Percentiles rank a stretch among this genome's conserved stretches.
Evolutionary conservation across 768 basidiomycete genomes (phyloP).

Genomic region (Boletus insuetus): DNA sequence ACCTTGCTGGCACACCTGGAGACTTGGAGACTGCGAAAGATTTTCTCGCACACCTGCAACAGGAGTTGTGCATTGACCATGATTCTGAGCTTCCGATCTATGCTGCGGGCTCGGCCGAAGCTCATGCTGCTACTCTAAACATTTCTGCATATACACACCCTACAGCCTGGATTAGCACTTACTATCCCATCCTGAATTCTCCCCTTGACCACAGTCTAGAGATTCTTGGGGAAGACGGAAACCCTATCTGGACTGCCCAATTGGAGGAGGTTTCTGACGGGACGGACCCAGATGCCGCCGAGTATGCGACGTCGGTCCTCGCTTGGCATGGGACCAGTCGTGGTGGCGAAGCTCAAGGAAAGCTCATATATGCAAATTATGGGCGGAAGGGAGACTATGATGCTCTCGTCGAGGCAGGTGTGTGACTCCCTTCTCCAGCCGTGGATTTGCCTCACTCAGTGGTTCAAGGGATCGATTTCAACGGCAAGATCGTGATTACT

Average conservation of each 20-base stretch:
- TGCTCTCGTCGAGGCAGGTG: constrained; percentile 49
- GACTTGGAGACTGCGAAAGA: constrained; percentile 58
- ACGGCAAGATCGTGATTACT: constrained; percentile 73
- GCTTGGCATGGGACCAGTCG: constrained; percentile 71
- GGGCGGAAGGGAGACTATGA: constrained; percentile 65
- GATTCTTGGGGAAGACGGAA: constrained; percentile 50
- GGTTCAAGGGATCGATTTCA: constrained; percentile 57
- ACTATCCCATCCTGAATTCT: constrained; percentile 73
- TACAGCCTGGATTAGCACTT: constrained; percentile 62
- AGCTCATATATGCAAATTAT: constrained; percentile 55
- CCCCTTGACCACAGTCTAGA: constrained; percentile 57
- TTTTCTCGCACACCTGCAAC: constrained; percentile 52
- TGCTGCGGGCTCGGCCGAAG: constrained; percentile 54
- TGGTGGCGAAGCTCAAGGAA: constrained; percentile 64
- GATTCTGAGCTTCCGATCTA: constrained; percentile 42
- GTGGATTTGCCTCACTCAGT: background rate
- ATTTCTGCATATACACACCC: constrained; percentile 41
- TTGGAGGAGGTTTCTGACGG: constrained; percentile 65
- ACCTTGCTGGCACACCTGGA: constrained; percentile 55
- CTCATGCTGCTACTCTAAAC: constrained; percentile 50
- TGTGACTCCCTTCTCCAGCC: background rate
- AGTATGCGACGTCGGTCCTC: constrained; percentile 54
- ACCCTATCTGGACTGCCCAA: constrained; percentile 55
- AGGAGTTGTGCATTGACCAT: constrained; percentile 42
- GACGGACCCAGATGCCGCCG: constrained; percentile 60